These are phyloP conservation scores for Phaeosphaeriaceae sp. DNA, from an alignment of 2,329 filamentous ascomycete genomes.

Conservation along the genomic window DNA sequence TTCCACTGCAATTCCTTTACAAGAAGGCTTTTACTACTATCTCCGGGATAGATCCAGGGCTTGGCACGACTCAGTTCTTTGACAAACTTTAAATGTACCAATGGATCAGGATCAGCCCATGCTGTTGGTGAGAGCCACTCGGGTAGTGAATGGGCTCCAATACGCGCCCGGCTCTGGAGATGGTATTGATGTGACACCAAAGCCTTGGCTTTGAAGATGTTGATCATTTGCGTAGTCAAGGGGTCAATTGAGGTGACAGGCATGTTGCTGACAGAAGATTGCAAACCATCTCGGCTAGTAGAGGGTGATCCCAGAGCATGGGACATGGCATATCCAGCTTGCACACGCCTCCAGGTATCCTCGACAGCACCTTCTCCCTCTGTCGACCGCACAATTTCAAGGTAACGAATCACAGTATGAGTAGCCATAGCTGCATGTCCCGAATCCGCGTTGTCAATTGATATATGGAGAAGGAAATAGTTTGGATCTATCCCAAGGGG, in stretches of 20 bases:
- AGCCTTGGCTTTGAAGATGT: slow-evolving; percentile 50
- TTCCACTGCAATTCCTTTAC: slow-evolving; percentile 54
- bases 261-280: too few species aligned
- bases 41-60: slow-evolving; percentile 53
- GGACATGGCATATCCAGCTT: slow-evolving; percentile 49
- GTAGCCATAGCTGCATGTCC: slow-evolving; percentile 59
- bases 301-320: background rate
- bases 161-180: slow-evolving; percentile 47
- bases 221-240: slow-evolving; percentile 5
- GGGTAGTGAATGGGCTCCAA: slow-evolving; percentile 47
- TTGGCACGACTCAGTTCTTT: slow-evolving; percentile 41
- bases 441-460: slow-evolving; percentile 58
- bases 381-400: slow-evolving; percentile 35
- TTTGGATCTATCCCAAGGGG: slow-evolving; percentile 54
- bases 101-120: slow-evolving; percentile 41
- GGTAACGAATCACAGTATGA: slow-evolving; percentile 46
- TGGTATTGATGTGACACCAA: slow-evolving; percentile 51
- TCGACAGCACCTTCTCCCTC: slow-evolving; percentile 40
- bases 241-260: too few species aligned
- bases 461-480: slow-evolving; percentile 60
- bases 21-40: slow-evolving; percentile 50
- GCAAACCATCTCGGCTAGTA: too few species aligned
- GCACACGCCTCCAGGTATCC: slow-evolving; percentile 51
- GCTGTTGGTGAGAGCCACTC: slow-evolving; percentile 52
- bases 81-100: slow-evolving; percentile 18